These are phyloP conservation scores for Eucalyptus virginea DNA, from an alignment of 345 rosid species.

Conservation along the genomic window DNA sequence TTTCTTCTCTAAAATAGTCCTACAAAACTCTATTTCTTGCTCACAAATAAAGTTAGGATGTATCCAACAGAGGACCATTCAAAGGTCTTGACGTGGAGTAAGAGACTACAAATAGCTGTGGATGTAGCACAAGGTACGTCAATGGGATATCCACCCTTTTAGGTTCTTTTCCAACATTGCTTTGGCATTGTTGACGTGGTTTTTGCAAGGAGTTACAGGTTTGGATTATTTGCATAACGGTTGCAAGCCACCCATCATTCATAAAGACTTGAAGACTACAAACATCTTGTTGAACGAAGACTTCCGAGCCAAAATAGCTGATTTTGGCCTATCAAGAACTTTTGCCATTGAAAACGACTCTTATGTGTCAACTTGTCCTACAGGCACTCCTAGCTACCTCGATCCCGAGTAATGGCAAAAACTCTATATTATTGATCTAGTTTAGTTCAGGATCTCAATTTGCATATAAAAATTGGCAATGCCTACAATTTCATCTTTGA, in stretches of 20 bases:
- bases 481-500: not conserved
- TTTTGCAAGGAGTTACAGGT: not conserved
- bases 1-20: not conserved
- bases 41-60: not conserved
- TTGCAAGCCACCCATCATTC: constrained; percentile 14
- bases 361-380: constrained; percentile 13
- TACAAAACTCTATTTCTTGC: not conserved
- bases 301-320: constrained; percentile 33
- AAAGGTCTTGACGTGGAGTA: not conserved
- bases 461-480: not conserved
- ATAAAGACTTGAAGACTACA: constrained; percentile 29
- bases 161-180: not conserved
- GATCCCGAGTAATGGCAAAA: constrained; percentile 23
- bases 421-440: not conserved
- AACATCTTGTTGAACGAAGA: constrained; percentile 33
- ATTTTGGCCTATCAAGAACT: constrained; percentile 31
- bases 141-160: not conserved
- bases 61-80: not conserved
- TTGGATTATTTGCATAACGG: constrained; percentile 14
- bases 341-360: constrained; percentile 16
- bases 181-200: not conserved
- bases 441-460: not conserved
- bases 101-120: constrained; percentile 22
- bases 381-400: constrained; percentile 35
- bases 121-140: constrained; percentile 21